Percentiles rank a stretch among this genome's conserved stretches.
Evolutionary conservation across 495 filamentous ascomycete species (phyloP).

Genomic region (Xylaria scruposa): DNA sequence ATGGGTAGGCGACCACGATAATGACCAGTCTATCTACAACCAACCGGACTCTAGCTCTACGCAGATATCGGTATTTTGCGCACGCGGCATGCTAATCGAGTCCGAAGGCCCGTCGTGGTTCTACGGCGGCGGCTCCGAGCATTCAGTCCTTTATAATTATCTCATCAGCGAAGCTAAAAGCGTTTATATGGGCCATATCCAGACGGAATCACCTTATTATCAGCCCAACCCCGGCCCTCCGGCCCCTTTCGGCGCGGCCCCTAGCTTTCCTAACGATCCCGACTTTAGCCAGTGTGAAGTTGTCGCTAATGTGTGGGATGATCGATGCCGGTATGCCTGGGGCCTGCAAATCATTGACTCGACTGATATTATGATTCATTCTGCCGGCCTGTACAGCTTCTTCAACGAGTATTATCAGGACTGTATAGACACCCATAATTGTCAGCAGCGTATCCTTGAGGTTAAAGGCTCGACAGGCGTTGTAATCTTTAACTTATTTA

Average conservation of each 20-base stretch:
- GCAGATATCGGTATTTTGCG: slow-evolving; percentile 88
- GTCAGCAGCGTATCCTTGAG: slow-evolving; percentile 43
- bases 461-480: slow-evolving; percentile 36
- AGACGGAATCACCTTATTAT: slow-evolving; percentile 90
- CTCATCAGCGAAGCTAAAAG: slow-evolving; percentile 76
- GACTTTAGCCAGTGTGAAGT: slow-evolving; percentile 45
- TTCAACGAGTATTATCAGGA: slow-evolving; percentile 61
- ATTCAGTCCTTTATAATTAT: slow-evolving; percentile 81
- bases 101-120: slow-evolving; percentile 63
- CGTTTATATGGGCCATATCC: slow-evolving; percentile 80
- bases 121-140: slow-evolving; percentile 81
- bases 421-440: slow-evolving; percentile 46
- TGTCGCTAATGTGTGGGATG: not conserved
- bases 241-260: slow-evolving; percentile 64
- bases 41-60: slow-evolving; percentile 56
- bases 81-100: slow-evolving; percentile 77
- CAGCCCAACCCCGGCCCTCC: slow-evolving; percentile 74
- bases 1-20: slow-evolving; percentile 63
- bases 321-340: slow-evolving; percentile 52
- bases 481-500: slow-evolving; percentile 36
- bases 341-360: slow-evolving; percentile 60
- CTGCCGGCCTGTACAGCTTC: slow-evolving; percentile 66
- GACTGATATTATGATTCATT: slow-evolving; percentile 54
- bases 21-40: slow-evolving; percentile 51
- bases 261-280: slow-evolving; percentile 59